Evolutionary conservation across 495 filamentous ascomycete species (phyloP), one percentile per base, ranked within the genome.

Genomic region (Amphirosellinia nigrospora): DNA sequence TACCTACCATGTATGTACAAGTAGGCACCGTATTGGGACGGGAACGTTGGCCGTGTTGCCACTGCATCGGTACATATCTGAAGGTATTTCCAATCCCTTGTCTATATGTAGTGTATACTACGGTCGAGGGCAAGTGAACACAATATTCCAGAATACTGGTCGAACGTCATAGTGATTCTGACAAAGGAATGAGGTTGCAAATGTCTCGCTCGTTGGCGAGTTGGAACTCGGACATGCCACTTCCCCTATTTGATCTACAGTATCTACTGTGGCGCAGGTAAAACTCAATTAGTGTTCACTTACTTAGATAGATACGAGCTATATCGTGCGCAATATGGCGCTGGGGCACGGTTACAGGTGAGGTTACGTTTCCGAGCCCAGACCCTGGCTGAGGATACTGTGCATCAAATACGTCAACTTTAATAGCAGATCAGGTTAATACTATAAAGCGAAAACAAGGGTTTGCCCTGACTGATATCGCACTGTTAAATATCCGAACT

Each of bases 121-220:
- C 9, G 8, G 19, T 2, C n/a, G 10, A 21, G n/a, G 30, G 55
- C 32, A 11, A 36, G 16, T 36, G 55, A 36, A 11, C 30, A 58
- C 34, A 61, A 61, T 41, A 21, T 61, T 61, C 34, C 56, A 61
- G 34, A 61, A 61, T 43, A 32, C 36, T 39, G n/a, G 23, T 19
- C 30, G 21, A 41, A 45, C 41, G 60, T 46, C 13, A 28, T 19
- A 13, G n/a, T 28, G 10, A 48, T 43, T 7, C 36, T 30, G 7
- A 46, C 45, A 61, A 8, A 34, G 62, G 62, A 64, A 50, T 50
- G 62, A 34, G 32, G 39, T 46, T 32, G 45, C 43, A 38, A 39
- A 34, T 52, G 45, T 64, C 62, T 64, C 45, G 23, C 21, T n/a
- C 2, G n/a, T 64, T 28, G 55, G 55, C 38, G 23, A 45, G 41